Conservation (phyloP, 2,329 filamentous ascomycete genomes). For the Talaromyces sp. region DNA sequence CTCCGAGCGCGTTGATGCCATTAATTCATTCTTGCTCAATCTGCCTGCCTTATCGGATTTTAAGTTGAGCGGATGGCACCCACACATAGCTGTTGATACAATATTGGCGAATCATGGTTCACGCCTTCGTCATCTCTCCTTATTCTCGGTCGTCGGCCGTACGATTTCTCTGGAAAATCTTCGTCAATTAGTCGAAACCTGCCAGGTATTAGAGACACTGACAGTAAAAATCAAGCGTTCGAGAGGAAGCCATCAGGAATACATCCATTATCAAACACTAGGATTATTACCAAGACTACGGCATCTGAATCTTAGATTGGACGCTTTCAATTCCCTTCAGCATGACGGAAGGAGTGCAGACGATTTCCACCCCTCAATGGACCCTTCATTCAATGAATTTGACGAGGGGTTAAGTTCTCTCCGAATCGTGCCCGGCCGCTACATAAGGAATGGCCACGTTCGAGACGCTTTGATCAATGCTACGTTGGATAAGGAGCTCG, state of each 20-base stretch:
- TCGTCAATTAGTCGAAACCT: neutral
- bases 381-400: neutral
- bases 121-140: neutral
- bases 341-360: neutral
- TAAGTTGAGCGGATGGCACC: neutral
- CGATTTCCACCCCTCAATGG: neutral
- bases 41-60: neutral
- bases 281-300: neutral
- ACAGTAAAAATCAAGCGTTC: neutral
- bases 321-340: neutral
- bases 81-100: neutral
- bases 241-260: neutral
- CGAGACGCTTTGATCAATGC: neutral
- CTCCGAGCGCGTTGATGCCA: neutral
- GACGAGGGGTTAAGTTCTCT: neutral
- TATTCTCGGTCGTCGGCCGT: neutral
- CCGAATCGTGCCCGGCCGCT: neutral
- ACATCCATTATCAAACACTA: neutral
- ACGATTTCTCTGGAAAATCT: neutral
- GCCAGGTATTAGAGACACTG: neutral
- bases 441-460: neutral
- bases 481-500: neutral
- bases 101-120: neutral
- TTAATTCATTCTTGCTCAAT: neutral
- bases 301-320: neutral